phyloP scores from a whole-genome alignment of 139 green algal species.

The Micractinium sp. region DNA sequence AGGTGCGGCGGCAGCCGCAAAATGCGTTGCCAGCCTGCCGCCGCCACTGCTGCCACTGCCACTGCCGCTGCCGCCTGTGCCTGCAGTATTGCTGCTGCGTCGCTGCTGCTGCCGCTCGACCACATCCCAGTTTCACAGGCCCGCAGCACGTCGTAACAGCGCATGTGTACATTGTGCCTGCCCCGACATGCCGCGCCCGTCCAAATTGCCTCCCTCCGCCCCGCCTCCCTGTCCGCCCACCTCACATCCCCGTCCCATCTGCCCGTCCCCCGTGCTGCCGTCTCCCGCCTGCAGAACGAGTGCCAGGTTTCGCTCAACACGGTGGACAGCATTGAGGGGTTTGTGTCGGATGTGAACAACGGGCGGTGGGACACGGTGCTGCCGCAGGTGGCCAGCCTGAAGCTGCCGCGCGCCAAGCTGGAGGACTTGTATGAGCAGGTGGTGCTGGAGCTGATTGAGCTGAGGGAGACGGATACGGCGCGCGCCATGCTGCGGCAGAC shows the following conservation, averaged over 20 bases:
- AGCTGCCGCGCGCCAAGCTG: conserved; percentile 88
- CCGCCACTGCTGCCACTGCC: not conserved
- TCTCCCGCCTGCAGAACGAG: conserved; percentile 79
- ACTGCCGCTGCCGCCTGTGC: not conserved
- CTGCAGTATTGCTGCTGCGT: not conserved
- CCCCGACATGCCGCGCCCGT: too few relatives aligned
- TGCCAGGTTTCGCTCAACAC: conserved; percentile 95
- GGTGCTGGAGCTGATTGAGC: conserved; percentile 96
- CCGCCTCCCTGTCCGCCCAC: not conserved
- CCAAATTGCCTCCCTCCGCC: not conserved
- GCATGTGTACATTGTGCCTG: not conserved
- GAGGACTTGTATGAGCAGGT: conserved; percentile 97
- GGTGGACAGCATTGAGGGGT: conserved; percentile 90
- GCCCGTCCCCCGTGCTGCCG: not conserved
- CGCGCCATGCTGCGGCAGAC: conserved; percentile 91
- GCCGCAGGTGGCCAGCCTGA: conserved; percentile 82
- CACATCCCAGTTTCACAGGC: not conserved
- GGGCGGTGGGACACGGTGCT: conserved; percentile 94
- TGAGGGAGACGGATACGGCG: conserved; percentile 92
- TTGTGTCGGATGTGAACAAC: conserved; percentile 88
- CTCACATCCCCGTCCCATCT: not conserved
- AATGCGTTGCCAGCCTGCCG: not conserved
- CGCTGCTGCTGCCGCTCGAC: not conserved
- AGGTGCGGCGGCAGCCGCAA: conserved; percentile 52
- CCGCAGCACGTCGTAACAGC: not conserved